phyloP scores from a whole-genome alignment of 2,329 filamentous ascomycete genomes.

The Sodiomyces alkalinus region DNA sequence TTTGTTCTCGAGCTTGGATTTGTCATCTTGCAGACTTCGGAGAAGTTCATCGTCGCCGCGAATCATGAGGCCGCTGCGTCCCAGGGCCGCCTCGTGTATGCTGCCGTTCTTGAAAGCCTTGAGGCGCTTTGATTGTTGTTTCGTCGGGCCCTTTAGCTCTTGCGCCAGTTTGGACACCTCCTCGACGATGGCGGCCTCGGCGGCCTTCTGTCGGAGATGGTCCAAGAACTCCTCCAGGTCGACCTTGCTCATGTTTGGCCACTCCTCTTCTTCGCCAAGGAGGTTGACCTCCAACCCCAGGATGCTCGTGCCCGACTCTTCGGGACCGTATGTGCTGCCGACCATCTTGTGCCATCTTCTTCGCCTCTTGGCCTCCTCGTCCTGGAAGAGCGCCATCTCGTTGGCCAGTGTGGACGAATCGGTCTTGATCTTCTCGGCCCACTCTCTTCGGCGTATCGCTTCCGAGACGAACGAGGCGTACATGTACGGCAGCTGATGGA shows the following conservation, averaged over 20 bases:
- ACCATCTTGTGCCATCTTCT: conserved; percentile 84
- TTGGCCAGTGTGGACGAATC: conserved; percentile 82
- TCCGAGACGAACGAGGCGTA: conserved; percentile 85
- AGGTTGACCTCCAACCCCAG: conserved; percentile 75
- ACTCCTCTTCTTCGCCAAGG: conserved; percentile 61
- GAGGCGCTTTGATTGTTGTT: conserved; percentile 70
- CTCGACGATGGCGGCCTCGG: conserved; percentile 49
- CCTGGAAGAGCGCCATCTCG: conserved; percentile 81
- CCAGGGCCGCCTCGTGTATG: conserved; percentile 76
- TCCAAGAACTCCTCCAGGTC: conserved; percentile 65
- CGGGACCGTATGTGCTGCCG: conserved; percentile 54
- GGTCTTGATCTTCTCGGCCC: conserved; percentile 77
- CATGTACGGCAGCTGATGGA: conserved; percentile 72
- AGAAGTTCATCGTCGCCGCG: conserved; percentile 78
- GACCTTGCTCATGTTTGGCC: conserved; percentile 62
- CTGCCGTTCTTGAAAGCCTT: conserved; percentile 96
- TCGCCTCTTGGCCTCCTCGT: conserved; percentile 79
- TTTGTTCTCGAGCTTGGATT: conserved; percentile 56
- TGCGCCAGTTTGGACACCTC: conserved; percentile 64
- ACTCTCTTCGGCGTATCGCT: conserved; percentile 72
- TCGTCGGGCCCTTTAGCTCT: conserved; percentile 68
- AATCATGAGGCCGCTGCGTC: conserved; percentile 72
- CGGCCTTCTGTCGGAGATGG: conserved; percentile 46
- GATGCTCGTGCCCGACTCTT: conserved; percentile 52
- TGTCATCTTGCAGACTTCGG: conserved; percentile 68